A percentile compares a stretch with the other conserved stretches of the same genome.
Conservation (phyloP, 2,329 filamentous ascomycete species). For the Metarhizium anisopliae region DNA sequence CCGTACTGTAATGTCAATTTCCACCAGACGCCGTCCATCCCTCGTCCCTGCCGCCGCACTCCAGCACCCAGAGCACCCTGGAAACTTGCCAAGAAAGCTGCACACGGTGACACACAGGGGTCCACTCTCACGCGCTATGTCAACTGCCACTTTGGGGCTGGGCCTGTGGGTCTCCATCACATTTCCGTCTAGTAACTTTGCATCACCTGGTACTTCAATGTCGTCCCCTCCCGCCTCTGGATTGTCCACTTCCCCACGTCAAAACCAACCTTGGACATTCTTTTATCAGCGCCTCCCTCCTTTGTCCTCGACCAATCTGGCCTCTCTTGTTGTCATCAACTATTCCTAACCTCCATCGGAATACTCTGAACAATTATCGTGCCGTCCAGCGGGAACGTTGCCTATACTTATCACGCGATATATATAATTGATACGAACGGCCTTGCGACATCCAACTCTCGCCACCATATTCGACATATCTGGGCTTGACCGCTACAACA, state of each 20-base stretch:
- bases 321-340: background rate
- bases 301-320: background rate
- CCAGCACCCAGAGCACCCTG: too few relatives aligned
- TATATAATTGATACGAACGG: background rate
- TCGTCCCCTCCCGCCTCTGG: background rate
- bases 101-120: background rate
- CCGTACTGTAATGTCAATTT: too few relatives aligned
- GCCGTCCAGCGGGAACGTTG: background rate
- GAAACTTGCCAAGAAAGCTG: background rate
- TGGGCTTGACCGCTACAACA: background rate
- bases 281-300: background rate
- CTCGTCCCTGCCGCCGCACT: too few relatives aligned
- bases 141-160: slow-evolving; percentile 8
- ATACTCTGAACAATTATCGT: background rate
- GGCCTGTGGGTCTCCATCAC: background rate
- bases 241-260: background rate
- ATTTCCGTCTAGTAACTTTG: background rate
- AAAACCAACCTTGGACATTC: background rate
- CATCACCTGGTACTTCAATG: background rate
- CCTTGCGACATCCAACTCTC: too few relatives aligned
- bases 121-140: background rate
- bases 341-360: background rate
- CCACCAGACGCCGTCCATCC: too few relatives aligned
- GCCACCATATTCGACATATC: background rate
- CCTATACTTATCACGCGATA: background rate